Evolutionary conservation across 2,329 filamentous ascomycete species (phyloP).

Genomic region (Fusarium fujikuroi): DNA sequence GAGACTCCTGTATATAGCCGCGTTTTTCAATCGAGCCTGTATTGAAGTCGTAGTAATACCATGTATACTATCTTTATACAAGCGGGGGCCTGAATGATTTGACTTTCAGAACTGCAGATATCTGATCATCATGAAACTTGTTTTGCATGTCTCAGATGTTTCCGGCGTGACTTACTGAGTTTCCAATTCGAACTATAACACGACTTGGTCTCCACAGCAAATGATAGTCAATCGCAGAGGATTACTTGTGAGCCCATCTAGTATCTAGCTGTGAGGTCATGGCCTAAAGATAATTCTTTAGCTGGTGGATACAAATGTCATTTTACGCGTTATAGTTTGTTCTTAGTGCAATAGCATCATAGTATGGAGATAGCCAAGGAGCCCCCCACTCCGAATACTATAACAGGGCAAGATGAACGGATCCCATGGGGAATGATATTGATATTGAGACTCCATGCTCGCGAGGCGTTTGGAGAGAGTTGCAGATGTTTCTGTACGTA

Average conservation of each 20-base stretch:
- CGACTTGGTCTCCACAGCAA: neutral
- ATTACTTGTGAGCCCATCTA: neutral
- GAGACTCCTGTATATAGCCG: neutral
- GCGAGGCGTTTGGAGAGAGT: neutral
- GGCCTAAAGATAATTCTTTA: slow-evolving; percentile 1
- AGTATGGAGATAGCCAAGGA: slow-evolving; percentile 8
- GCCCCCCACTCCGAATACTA: slow-evolving; percentile 12
- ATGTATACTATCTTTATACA: neutral
- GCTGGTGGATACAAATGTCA: slow-evolving; percentile 25
- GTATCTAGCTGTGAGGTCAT: neutral
- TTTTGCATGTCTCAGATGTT: neutral
- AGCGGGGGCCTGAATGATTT: neutral
- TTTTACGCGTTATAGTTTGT: neutral
- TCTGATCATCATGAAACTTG: neutral
- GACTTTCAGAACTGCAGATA: neutral
- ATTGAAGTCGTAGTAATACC: neutral
- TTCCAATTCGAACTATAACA: neutral
- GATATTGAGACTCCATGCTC: neutral
- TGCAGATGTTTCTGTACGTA: neutral
- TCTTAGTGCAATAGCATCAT: slow-evolving; percentile 14
- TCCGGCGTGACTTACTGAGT: neutral
- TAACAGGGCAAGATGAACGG: slow-evolving; percentile 10
- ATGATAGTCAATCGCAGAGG: neutral
- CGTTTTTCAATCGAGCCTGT: neutral
- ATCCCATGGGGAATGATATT: neutral